These are phyloP conservation scores for Trichoderma sp. DNA, from an alignment of 2,329 filamentous ascomycete species.

Conservation along the genomic window DNA sequence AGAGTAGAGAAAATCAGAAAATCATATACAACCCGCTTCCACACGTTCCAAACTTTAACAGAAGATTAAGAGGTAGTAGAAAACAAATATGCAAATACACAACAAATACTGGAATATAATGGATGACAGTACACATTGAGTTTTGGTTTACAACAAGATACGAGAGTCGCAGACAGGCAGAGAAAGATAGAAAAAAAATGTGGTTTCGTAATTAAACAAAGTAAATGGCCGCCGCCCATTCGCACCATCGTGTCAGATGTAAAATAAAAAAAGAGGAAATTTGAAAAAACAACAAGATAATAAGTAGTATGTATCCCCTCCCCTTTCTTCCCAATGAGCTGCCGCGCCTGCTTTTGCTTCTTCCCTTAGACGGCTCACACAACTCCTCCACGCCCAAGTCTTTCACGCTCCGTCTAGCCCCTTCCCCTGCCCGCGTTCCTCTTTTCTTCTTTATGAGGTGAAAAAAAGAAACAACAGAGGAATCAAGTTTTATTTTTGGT, in stretches of 20 bases:
- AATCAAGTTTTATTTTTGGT: conserved; percentile 36
- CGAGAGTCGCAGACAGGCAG: conserved; percentile 30
- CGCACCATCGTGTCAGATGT: conserved; percentile 40
- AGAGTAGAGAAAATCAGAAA: background rate
- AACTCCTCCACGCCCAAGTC: background rate
- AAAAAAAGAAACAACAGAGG: conserved; percentile 29
- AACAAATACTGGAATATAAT: conserved; percentile 26
- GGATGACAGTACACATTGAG: conserved; percentile 14
- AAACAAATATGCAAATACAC: conserved; percentile 23
- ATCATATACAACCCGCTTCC: background rate
- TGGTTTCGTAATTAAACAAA: conserved; percentile 56
- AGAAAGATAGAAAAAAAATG: conserved; percentile 39
- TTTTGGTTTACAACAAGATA: conserved; percentile 11
- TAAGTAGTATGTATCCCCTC: conserved; percentile 32
- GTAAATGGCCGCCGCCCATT: conserved; percentile 51
- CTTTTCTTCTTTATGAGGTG: conserved; percentile 31
- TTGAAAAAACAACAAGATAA: background rate
- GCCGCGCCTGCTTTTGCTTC: conserved; percentile 32
- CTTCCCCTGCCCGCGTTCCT: conserved; percentile 25
- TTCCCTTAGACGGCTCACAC: background rate
- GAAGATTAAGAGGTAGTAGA: background rate
- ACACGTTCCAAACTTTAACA: background rate
- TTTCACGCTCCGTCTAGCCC: conserved; percentile 28
- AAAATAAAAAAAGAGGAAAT: conserved; percentile 30
- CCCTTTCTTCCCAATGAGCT: conserved; percentile 28